Conservation (phyloP, 345 rosid species). For the Psidium friedrichsthalianum region DNA sequence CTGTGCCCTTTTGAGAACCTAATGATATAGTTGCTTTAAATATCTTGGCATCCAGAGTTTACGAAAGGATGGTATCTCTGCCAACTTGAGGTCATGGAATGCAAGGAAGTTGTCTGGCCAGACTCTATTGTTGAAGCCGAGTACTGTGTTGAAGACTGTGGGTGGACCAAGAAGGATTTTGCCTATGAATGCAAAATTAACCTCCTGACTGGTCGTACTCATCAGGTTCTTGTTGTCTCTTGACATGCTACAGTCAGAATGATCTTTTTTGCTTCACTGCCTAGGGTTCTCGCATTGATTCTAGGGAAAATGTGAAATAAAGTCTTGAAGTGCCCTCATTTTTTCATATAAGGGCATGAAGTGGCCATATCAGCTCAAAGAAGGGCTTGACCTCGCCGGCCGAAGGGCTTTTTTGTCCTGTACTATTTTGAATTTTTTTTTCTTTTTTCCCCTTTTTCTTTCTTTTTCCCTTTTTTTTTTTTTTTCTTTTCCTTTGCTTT, state of each 20-base stretch:
- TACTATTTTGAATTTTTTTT: no score
- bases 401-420: no score
- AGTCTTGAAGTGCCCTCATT: no score
- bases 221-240: conserved; percentile 43
- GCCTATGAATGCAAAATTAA: conserved; percentile 85
- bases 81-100: conserved; percentile 79
- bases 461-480: no score
- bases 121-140: conserved; percentile 32
- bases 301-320: not conserved
- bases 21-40: not conserved
- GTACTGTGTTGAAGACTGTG: conserved; percentile 44
- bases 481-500: no score
- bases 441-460: no score
- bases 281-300: not conserved
- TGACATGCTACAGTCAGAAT: not conserved
- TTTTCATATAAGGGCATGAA: no score
- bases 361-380: no score
- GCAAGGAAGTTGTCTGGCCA: conserved; percentile 80
- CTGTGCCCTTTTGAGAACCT: not conserved
- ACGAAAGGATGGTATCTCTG: conserved; percentile 71
- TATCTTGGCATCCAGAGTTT: conserved; percentile 32
- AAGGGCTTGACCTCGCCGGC: no score
- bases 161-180: conserved; percentile 51
- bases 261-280: not conserved
- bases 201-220: conserved; percentile 91